Base-by-base conservation (phyloP, 73 alveolate genomes). In the Paramecium octaurelia region DNA sequence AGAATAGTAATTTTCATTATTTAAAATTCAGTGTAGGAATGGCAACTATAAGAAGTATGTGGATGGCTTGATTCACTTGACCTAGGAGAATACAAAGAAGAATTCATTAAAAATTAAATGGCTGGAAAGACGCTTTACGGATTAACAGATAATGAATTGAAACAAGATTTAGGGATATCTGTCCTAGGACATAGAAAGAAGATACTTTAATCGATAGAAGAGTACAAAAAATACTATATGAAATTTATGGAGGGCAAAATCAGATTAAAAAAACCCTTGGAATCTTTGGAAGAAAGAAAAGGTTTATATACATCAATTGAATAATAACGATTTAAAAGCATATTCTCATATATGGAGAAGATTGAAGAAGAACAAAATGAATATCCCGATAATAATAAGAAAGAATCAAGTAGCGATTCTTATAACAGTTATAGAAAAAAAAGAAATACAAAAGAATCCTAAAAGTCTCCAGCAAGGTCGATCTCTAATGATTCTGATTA, bases 181-280 rank as follows among this genome's bases (percentile, higher is more conserved):
- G 85, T 59, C 2, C 58, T 86, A 29, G 93, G 93, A 16, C 73
- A 86, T 58, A 86, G 93, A 58, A 86, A 86, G 18, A 86, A 50
- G 46, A 58, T 86, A 35, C 35, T 86, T 31, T 29, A 86, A 38
- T 86, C 59, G 6, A 21, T 58, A 29, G 93, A 86, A 86, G 48
- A 50, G 43, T 35, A 58, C 16, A 86, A 86, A 86, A 86, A 86
- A 58, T 86, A 86, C 24, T 86, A 86, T 21, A 86, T 86, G 68
- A 48, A 57, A 43, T 35, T 86, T 54, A 31, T 58, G 77, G 48
- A 86, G 59, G 58, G 93, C 36, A 27, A 58, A 86, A 31, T 58
- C 3, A 59, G 42, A 76, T 9, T 86, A 18, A 86, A 27, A 16
- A 27, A 58, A 35, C 48, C 48, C n/a, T 18, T 38, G 31, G 86